A percentile compares a stretch with the other conserved stretches of the same genome.
These are phyloP conservation scores for Aspergillus mulundensis DNA, from an alignment of 495 filamentous ascomycete genomes.

Conservation along the genomic window DNA sequence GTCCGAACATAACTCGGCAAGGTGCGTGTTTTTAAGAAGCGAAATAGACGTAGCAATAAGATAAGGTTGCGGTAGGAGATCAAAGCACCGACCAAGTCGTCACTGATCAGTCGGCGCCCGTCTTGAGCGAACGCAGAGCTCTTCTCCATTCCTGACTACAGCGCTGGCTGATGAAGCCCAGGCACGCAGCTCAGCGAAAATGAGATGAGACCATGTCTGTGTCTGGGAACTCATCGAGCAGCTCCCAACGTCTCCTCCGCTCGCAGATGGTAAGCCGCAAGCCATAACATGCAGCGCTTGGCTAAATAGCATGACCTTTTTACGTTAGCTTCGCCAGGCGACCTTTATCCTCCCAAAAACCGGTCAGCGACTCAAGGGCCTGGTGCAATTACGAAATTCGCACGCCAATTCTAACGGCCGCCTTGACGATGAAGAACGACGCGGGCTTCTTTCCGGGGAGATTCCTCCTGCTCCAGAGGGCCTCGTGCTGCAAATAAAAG, in stretches of 20 bases:
- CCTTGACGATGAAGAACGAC: constrained; percentile 31
- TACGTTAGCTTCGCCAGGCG: constrained; percentile 49
- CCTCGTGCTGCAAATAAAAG: constrained; percentile 12
- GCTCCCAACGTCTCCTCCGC: constrained; percentile 38
- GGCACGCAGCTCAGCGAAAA: constrained; percentile 8
- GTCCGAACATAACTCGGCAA: background rate
- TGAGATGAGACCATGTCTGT: constrained; percentile 26
- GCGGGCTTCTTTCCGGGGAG: constrained; percentile 37
- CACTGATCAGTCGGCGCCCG: background rate
- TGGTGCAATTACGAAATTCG: constrained; percentile 42
- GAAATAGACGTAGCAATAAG: too few relatives aligned
- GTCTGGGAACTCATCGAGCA: constrained; percentile 32
- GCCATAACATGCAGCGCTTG: background rate
- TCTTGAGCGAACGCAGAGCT: background rate
- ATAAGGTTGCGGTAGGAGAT: background rate
- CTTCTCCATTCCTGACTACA: background rate
- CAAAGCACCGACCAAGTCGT: constrained; percentile 6
- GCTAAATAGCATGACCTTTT: background rate
- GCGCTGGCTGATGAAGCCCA: background rate
- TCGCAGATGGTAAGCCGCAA: constrained; percentile 26
- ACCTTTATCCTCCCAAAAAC: constrained; percentile 51
- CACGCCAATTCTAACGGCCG: constrained; percentile 15
- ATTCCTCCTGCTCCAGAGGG: constrained; percentile 16
- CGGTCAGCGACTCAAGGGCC: constrained; percentile 50
- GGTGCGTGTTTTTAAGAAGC: background rate